Evolutionary conservation across 176 grass and related monocot species (phyloP).

Genomic region (Bonia amplexicaulis): DNA sequence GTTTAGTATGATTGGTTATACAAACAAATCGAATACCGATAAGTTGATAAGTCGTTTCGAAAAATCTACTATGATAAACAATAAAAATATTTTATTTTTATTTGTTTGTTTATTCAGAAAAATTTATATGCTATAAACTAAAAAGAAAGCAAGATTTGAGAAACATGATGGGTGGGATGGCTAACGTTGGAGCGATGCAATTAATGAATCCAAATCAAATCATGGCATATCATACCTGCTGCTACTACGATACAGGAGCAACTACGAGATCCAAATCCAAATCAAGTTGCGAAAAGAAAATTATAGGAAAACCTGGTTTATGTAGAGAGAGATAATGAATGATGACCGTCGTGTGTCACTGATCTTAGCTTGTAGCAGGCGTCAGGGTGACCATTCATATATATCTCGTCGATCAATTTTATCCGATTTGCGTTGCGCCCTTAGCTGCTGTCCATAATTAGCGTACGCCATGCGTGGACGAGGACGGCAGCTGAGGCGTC

Average conservation of each 20-base stretch:
- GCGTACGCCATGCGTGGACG: background rate
- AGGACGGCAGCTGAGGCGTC: constrained; percentile 12
- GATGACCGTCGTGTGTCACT: background rate
- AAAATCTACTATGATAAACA: too few species aligned
- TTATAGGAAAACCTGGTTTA: background rate
- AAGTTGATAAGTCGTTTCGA: too few species aligned
- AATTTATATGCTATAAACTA: too few species aligned
- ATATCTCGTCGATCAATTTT: background rate
- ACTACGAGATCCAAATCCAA: too few species aligned
- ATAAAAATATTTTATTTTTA: too few species aligned
- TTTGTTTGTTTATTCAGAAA: too few species aligned
- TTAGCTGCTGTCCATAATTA: background rate
- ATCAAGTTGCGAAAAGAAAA: background rate
- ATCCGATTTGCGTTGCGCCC: background rate
- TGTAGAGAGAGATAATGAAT: background rate
- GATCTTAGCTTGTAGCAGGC: background rate
- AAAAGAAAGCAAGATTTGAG: too few species aligned
- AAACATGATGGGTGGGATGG: too few species aligned
- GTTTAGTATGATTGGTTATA: too few species aligned
- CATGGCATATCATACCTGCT: background rate
- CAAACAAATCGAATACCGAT: too few species aligned
- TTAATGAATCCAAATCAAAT: background rate
- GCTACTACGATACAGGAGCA: too few species aligned
- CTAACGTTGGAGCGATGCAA: too few species aligned
- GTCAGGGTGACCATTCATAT: background rate